Conservation (phyloP, 257 asterid species). For the Solanum tacnaense region DNA sequence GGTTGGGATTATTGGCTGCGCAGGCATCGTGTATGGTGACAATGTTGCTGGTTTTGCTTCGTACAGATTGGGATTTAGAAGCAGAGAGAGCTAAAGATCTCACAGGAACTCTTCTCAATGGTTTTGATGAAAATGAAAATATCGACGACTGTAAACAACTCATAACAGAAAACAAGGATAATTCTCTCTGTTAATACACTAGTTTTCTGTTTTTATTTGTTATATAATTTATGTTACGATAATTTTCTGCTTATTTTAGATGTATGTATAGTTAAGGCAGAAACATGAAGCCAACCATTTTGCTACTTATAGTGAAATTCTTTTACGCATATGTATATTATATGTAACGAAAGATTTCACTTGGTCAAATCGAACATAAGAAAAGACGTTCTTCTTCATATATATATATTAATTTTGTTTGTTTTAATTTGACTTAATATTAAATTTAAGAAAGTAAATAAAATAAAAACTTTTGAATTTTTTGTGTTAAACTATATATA, state of each 20-base stretch:
- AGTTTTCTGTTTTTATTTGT: neutral
- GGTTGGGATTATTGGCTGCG: conserved; percentile 18
- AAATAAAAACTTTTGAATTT: no score
- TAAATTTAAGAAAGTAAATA: neutral
- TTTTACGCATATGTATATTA: neutral
- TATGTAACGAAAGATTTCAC: no score
- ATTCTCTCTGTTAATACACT: neutral
- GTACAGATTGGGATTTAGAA: conserved; percentile 22
- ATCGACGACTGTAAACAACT: neutral
- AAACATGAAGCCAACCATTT: neutral
- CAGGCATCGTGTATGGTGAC: conserved; percentile 16
- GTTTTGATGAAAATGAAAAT: neutral
- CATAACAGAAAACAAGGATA: neutral
- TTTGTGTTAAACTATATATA: neutral
- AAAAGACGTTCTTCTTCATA: neutral
- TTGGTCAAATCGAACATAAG: no score
- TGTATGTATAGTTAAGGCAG: neutral
- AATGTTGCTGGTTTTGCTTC: conserved; percentile 14
- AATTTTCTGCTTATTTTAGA: neutral
- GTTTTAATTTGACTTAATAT: no score
- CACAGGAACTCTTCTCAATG: neutral
- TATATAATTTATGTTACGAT: neutral
- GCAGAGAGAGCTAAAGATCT: conserved; percentile 8
- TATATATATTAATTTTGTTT: neutral
- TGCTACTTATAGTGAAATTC: neutral